Evolutionary conservation across 805 yeast species (phyloP).

Genomic region (Starmerella sp.): DNA sequence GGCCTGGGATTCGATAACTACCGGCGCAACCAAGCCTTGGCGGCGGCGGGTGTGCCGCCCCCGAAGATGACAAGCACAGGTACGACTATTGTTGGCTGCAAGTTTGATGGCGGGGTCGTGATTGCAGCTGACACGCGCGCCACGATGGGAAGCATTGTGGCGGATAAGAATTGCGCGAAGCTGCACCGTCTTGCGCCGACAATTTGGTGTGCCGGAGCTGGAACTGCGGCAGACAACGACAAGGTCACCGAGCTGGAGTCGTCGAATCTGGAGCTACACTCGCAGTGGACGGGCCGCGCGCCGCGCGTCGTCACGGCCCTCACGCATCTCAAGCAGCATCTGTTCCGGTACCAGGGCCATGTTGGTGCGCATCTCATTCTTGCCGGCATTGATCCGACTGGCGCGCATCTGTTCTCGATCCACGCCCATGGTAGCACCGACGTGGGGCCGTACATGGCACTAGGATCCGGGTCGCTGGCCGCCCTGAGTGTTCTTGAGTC

Average conservation of each 20-base stretch:
- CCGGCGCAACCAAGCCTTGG: conserved; percentile 72
- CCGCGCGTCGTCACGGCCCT: conserved; percentile 92
- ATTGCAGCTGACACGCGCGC: conserved; percentile 99
- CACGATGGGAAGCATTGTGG: conserved; percentile 90
- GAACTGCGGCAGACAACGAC: conserved; percentile 99
- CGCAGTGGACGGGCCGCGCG: conserved; percentile 68
- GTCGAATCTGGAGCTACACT: conserved; percentile 82
- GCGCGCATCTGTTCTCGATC: conserved; percentile 81
- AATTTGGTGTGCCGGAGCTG: conserved; percentile 99
- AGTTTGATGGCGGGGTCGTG: conserved; percentile 85
- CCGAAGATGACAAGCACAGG: conserved; percentile 96
- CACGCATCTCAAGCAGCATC: conserved; percentile 87
- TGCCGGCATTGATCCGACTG: conserved; percentile 97
- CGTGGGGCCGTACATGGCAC: conserved; percentile 80
- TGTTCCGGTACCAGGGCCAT: conserved; percentile 94
- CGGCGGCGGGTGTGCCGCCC: conserved; percentile 57
- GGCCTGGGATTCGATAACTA: conserved; percentile 89
- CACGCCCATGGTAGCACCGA: conserved; percentile 99
- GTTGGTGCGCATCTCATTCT: conserved; percentile 94
- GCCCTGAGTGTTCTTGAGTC: conserved; percentile 97
- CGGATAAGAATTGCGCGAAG: conserved; percentile 96
- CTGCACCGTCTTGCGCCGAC: conserved; percentile 79
- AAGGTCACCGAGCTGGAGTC: conserved; percentile 91
- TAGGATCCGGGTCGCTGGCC: conserved; percentile 95
- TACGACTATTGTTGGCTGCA: conserved; percentile 97